Evolutionary conservation across 257 asterid genomes (phyloP), one percentile per base, ranked within the genome.

Genomic region (Solanum dulcamara): DNA sequence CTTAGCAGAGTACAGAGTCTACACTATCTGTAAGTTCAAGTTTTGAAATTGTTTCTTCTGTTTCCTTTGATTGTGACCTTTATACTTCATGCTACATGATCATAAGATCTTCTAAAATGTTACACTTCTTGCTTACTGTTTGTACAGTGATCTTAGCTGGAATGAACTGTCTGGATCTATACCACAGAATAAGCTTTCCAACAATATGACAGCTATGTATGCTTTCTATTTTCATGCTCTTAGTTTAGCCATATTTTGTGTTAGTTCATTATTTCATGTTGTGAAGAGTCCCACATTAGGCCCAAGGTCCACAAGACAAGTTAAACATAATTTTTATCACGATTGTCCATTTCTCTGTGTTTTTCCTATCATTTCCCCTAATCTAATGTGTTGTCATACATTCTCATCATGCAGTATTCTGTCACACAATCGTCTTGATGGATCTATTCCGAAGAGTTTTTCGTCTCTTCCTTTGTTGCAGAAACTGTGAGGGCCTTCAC

Each of bases 121-220:
- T 83, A 26, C 35, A 37, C 30, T 38, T 72, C 53, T 12, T 80
- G 48, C 46, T 81, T 83, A 28, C 84, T 66, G 70, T 77, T 42
- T 48, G 30, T 84, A 62, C 85, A 91, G 93, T 81, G 93, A 91
- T 90, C 92, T 91, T 81, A 89, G 93, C 87, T 60, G 85, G 90
- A 91, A 91, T 88, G 84, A 66, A 85, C 89, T 91, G 20, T 86
- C 88, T 83, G 89, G 91, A 55, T 62, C 90, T 53, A 90, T 96
- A 88, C 98, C 98, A 57, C 44, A 93, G 71, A 91, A 93, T 71
- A 66, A 85, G 33, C 90, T 96, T 81, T 92, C 99, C 32, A 84
- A 71, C 50, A 91, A 92, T 68, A 92, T 96, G 87, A 96, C 99
- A 42, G 94, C 97, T 37, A 87, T 96, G 99, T 94, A 90, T 91